Percentiles rank a stretch among this genome's conserved stretches.
Evolutionary conservation across 306 rosid genomes (phyloP).

Genomic region (Mimosa pudica): DNA sequence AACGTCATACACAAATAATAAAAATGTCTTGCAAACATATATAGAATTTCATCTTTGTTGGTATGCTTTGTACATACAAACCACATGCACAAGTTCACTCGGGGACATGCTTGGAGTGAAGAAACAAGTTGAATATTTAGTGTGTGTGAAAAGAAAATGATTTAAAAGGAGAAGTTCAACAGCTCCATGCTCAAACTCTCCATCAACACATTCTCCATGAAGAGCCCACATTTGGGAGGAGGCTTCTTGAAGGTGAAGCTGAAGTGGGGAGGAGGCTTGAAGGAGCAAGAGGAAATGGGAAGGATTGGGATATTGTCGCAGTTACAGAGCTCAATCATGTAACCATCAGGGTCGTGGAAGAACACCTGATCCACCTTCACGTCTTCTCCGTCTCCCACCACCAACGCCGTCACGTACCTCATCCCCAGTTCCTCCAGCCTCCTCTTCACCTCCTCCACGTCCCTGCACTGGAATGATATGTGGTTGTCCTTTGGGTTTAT

Average conservation of each 20-base stretch:
- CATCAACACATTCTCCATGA: conserved; percentile 85
- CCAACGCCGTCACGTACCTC: conserved; percentile 72
- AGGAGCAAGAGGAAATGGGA: conserved; percentile 64
- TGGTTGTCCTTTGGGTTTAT: conserved; percentile 85
- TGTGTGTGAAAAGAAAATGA: background rate
- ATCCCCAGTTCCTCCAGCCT: conserved; percentile 74
- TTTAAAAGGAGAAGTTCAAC: conserved; percentile 72
- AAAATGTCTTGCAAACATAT: conserved; percentile 37
- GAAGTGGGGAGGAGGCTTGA: conserved; percentile 61
- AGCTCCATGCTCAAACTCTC: conserved; percentile 81
- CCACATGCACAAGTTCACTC: conserved; percentile 25
- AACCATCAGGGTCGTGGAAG: conserved; percentile 88
- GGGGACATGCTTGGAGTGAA: conserved; percentile 23
- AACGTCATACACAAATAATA: background rate
- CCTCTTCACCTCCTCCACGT: conserved; percentile 71
- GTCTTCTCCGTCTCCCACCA: conserved; percentile 69
- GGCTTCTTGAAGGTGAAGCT: conserved; percentile 64
- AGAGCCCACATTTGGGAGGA: conserved; percentile 59
- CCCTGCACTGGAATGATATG: conserved; percentile 87
- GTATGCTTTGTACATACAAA: conserved; percentile 22
- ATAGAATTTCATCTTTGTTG: background rate
- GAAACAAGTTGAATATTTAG: conserved; percentile 2
- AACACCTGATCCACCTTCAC: conserved; percentile 70
- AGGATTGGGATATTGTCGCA: conserved; percentile 75
- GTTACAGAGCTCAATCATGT: conserved; percentile 79